A percentile compares a stretch with the other conserved stretches of the same genome.
These are phyloP conservation scores for Pleurostoma richardsiae DNA, from an alignment of 2,329 filamentous ascomycete genomes.

Conservation along the genomic window DNA sequence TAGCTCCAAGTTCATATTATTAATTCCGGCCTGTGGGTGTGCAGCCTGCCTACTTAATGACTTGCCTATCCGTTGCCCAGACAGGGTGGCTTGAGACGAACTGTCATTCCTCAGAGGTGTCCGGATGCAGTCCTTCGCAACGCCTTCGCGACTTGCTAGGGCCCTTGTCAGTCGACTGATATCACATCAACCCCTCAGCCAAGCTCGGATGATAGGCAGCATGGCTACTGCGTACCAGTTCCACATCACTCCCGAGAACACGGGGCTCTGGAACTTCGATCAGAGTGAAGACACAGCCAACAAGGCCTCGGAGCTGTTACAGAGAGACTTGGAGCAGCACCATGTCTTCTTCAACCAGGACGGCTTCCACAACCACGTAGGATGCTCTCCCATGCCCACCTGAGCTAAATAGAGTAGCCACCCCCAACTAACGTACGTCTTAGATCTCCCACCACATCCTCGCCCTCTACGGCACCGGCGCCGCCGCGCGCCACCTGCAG, in stretches of 20 bases:
- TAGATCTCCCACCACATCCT: slow-evolving; percentile 70
- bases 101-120: neutral
- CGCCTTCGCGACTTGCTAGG: neutral
- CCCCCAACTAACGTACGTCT: slow-evolving; percentile 4
- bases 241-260: slow-evolving; percentile 39
- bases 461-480: slow-evolving; percentile 71
- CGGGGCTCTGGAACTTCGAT: slow-evolving; percentile 41
- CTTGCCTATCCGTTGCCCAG: neutral
- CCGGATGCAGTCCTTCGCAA: neutral
- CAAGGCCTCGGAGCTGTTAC: slow-evolving; percentile 62
- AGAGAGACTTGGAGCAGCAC: slow-evolving; percentile 66
- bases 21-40: too few relatives aligned
- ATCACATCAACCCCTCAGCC: slow-evolving; percentile 1
- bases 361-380: slow-evolving; percentile 78
- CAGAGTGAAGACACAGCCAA: slow-evolving; percentile 55
- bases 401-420: neutral
- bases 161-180: neutral
- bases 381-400: slow-evolving; percentile 1
- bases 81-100: neutral
- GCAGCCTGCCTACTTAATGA: too few relatives aligned
- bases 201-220: slow-evolving; percentile 5
- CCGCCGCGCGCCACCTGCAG: slow-evolving; percentile 53
- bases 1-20: too few relatives aligned
- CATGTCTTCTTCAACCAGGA: slow-evolving; percentile 76
- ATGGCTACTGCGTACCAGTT: slow-evolving; percentile 47